Evolutionary conservation across 2,329 filamentous ascomycete genomes (phyloP).

Genomic region (Aspergillus fischeri): DNA sequence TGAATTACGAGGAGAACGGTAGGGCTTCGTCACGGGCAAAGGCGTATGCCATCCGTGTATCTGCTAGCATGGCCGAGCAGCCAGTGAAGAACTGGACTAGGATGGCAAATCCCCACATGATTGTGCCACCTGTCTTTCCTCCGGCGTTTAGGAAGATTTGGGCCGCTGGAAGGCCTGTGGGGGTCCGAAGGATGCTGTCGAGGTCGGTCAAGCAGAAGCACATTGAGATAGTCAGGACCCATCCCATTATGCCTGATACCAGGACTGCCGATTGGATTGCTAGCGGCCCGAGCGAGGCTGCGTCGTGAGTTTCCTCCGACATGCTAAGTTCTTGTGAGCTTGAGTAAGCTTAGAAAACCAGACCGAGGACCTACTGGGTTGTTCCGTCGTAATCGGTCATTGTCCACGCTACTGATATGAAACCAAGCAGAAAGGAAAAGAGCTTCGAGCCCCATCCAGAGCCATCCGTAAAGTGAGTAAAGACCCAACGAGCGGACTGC

Average conservation of each 20-base stretch:
- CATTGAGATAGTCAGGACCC: conserved; percentile 59
- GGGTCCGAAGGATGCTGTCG: conserved; percentile 52
- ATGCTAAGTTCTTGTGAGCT: conserved; percentile 40
- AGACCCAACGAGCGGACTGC: conserved; percentile 57
- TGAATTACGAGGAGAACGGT: conserved; percentile 53
- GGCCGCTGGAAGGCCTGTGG: conserved; percentile 59
- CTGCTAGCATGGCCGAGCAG: conserved; percentile 60
- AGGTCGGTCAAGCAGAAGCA: conserved; percentile 60
- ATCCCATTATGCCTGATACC: conserved; percentile 58
- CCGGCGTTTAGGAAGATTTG: conserved; percentile 59
- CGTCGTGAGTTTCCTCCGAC: conserved; percentile 64
- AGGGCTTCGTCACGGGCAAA: conserved; percentile 58
- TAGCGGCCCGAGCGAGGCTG: conserved; percentile 55
- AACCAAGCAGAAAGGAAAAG: conserved; percentile 61
- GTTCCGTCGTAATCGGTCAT: conserved; percentile 68
- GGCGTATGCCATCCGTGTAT: conserved; percentile 60
- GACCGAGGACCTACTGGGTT: conserved; percentile 50
- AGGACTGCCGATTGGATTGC: conserved; percentile 59
- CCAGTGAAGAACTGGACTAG: conserved; percentile 64
- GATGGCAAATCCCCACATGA: conserved; percentile 61
- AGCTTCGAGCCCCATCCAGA: conserved; percentile 59
- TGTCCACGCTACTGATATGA: conserved; percentile 45
- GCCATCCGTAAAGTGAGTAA: conserved; percentile 57
- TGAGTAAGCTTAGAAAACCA: background rate
- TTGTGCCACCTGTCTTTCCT: conserved; percentile 52